A percentile compares a stretch with the other conserved stretches of the same genome.
Evolutionary conservation across 306 rosid species (phyloP).

Genomic region (Dryas octopetala): DNA sequence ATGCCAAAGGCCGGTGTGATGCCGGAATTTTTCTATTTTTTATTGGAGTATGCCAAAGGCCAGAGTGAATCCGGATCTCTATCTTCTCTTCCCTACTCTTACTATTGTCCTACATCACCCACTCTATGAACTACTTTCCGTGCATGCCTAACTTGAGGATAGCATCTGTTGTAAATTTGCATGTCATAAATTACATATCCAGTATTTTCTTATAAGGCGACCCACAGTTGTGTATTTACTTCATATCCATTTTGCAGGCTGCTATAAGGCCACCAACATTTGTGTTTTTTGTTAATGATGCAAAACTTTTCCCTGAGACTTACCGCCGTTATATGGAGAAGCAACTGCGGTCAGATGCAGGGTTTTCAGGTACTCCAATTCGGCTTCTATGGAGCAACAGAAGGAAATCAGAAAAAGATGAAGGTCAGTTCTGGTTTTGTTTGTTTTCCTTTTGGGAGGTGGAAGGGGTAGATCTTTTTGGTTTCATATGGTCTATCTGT

Average conservation of each 20-base stretch:
- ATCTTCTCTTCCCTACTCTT: no score
- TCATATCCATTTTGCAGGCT: slow-evolving; percentile 57
- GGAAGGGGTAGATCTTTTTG: neutral
- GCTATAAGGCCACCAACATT: slow-evolving; percentile 96
- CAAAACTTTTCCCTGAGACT: slow-evolving; percentile 85
- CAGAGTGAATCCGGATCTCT: no score
- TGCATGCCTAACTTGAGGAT: neutral
- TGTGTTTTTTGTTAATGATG: slow-evolving; percentile 92
- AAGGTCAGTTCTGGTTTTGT: slow-evolving; percentile 46
- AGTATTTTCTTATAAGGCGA: neutral
- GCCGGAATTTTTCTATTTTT: no score
- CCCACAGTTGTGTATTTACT: neutral
- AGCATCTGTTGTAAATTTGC: neutral
- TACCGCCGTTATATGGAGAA: slow-evolving; percentile 89
- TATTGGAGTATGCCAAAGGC: no score
- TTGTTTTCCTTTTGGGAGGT: slow-evolving; percentile 7
- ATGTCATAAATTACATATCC: neutral
- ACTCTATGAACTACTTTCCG: neutral
- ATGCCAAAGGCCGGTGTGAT: no score
- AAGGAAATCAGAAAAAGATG: slow-evolving; percentile 62
- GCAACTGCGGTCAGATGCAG: slow-evolving; percentile 82
- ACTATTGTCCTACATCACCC: neutral
- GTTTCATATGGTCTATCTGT: neutral
- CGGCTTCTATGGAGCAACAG: slow-evolving; percentile 92
- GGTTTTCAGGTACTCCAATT: slow-evolving; percentile 89